Base-by-base conservation (phyloP, 1,284 basidiomycete genomes). In the Ceratobasidium sp. region DNA sequence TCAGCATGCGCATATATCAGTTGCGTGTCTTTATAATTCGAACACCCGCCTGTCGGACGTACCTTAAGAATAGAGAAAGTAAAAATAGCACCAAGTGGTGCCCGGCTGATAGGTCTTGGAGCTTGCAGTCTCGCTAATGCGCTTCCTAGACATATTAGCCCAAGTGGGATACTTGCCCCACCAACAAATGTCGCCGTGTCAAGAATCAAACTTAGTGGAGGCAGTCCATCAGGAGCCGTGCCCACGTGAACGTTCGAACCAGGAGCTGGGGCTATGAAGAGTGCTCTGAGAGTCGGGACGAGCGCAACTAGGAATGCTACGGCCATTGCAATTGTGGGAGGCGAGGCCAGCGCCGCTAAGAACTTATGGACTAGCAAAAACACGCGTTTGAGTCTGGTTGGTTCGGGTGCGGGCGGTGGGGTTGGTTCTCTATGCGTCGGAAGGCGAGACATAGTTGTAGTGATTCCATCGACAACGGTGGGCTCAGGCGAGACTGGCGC, bases 131-230 rank as follows among this genome's bases (percentile, higher is more conserved):
- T 83, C 0, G 92, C 91, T 30, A 95, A 85, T 0, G 90, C 89
- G 0, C 89, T 89, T 0, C 94, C 94, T 1, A 95, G 83, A 26
- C 89, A 88, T 13, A 93, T 86, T 32, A 95, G 81, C 0, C 89
- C 90, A 0, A 93, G 79, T 0, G 93, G 93, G 0, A 95, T 87
- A 0, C 87, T 87, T 0, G 92, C 90, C 0, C 82, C 87, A 0
- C 92, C 92, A 13, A 94, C 83, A 77, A 94, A 94, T 30, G 81
- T 81, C 0, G 89, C 82, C 0, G 90, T 88, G 73, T 92, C 88
- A 50, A 90, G 78, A 35, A 92, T 73, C 76, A 92, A 89, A 0
- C 88, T 85, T 18, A 94, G 84, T 0, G 92, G 92, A 0, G 92
- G 91, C 73, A 88, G 85, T 0, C 90, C 91, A 76, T 94, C 92